phyloP scores from a whole-genome alignment of 306 rosid genomes.

The Glycyrrhiza uralensis region DNA sequence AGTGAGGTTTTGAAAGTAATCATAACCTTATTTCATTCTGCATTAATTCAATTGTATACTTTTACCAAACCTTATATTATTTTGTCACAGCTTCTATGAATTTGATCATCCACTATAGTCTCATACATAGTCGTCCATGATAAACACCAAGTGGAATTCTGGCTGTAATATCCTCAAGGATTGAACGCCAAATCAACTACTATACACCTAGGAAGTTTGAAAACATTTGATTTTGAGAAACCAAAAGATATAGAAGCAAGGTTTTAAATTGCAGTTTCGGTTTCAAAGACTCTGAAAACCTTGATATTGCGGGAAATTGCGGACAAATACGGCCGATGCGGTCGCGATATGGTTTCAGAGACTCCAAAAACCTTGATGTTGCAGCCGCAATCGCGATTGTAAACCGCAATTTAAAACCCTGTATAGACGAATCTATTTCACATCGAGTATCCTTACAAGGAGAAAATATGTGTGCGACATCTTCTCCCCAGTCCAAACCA shows the following conservation, averaged over 20 bases:
- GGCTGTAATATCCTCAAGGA: not conserved
- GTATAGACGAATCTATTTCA: not conserved
- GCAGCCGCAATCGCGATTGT: too few species aligned
- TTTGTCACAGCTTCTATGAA: constrained; percentile 3
- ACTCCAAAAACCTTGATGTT: too few species aligned
- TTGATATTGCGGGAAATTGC: too few species aligned
- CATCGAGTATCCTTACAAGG: not conserved
- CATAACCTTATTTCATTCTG: not conserved
- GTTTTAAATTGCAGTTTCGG: too few species aligned
- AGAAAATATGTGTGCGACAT: not conserved
- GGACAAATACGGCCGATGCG: too few species aligned
- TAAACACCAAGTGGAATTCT: too few species aligned
- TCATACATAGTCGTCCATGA: too few species aligned
- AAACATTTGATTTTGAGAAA: not conserved
- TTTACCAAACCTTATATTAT: not conserved
- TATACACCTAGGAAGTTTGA: not conserved
- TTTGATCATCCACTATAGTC: constrained; percentile 5
- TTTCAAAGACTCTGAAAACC: too few species aligned
- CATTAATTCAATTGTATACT: not conserved
- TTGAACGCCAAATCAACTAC: not conserved
- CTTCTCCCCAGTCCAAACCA: not conserved
- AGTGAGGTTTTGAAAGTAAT: not conserved
- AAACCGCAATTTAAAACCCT: too few species aligned
- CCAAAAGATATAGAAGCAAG: not conserved
- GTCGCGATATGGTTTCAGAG: too few species aligned